A percentile compares a stretch with the other conserved stretches of the same genome.
Evolutionary conservation across 495 filamentous ascomycete species (phyloP).

Genomic region (Articulospora tetracladia): DNA sequence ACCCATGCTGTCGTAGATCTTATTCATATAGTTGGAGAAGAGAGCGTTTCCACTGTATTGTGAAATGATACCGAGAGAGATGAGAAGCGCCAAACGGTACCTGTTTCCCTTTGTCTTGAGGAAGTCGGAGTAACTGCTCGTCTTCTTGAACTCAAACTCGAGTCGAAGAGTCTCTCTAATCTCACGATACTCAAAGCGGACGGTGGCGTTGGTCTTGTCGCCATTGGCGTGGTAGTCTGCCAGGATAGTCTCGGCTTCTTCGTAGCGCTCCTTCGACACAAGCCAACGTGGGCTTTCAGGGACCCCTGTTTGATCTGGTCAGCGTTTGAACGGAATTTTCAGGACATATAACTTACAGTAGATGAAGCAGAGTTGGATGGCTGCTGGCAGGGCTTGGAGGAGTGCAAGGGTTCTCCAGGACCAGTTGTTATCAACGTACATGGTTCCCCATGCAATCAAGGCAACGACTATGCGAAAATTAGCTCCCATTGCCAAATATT

Average conservation of each 20-base stretch:
- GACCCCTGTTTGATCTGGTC: conserved; percentile 10
- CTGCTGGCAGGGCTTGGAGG: conserved; percentile 23
- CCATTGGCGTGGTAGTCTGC: conserved; percentile 40
- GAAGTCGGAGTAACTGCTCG: conserved; percentile 46
- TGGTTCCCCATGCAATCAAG: conserved; percentile 23
- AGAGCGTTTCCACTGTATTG: conserved; percentile 70
- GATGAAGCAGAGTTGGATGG: conserved; percentile 21
- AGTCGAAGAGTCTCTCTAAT: conserved; percentile 45
- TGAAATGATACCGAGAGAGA: conserved; percentile 58
- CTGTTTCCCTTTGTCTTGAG: conserved; percentile 50
- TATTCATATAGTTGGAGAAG: conserved; percentile 56
- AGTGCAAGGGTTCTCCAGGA: conserved; percentile 25
- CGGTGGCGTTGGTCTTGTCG: conserved; percentile 31
- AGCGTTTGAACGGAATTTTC: background rate
- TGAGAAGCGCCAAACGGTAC: conserved; percentile 53
- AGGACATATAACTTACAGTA: conserved; percentile 16
- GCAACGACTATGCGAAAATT: conserved; percentile 21
- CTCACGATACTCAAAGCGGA: conserved; percentile 34
- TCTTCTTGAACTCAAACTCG: conserved; percentile 39
- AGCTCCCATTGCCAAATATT: background rate
- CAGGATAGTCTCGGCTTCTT: conserved; percentile 45
- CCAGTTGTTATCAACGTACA: conserved; percentile 21
- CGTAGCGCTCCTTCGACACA: conserved; percentile 43
- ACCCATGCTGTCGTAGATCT: conserved; percentile 46
- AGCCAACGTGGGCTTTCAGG: conserved; percentile 61